Conservation (phyloP, 108 stramenopile genomes). For the Nitzschia putrida region DNA sequence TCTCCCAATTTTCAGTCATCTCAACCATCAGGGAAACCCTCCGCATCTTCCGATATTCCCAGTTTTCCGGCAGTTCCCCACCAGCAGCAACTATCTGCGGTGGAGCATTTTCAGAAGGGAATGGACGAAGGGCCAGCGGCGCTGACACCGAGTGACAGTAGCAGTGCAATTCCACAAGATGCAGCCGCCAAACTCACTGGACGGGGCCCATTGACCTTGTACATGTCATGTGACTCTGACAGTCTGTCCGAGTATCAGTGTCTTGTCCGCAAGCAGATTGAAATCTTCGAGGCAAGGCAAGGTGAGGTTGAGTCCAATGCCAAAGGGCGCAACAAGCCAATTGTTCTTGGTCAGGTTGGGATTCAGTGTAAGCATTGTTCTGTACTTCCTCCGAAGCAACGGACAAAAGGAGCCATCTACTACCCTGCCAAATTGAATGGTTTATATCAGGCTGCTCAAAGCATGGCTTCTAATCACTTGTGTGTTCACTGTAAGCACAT, state of each 20-base stretch:
- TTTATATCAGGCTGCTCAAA: constrained; percentile 48
- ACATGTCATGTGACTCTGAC: constrained; percentile 38
- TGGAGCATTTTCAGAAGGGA: no score
- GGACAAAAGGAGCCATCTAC: constrained; percentile 41
- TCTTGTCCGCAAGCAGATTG: constrained; percentile 52
- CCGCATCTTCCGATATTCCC: no score
- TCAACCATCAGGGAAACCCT: no score
- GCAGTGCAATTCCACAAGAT: no score
- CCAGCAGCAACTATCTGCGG: no score
- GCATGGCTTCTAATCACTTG: constrained; percentile 39
- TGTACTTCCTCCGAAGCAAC: constrained; percentile 20
- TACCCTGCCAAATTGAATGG: constrained; percentile 44
- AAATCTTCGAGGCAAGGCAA: constrained; percentile 42
- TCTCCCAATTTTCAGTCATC: no score
- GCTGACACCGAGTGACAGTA: no score
- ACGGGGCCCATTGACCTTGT: constrained; percentile 9
- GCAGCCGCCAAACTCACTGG: neutral
- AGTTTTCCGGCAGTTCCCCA: no score
- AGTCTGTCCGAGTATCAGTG: constrained; percentile 53
- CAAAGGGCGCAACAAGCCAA: constrained; percentile 47
- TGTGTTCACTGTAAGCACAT: constrained; percentile 31
- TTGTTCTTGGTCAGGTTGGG: constrained; percentile 53
- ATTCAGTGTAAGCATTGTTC: constrained; percentile 61
- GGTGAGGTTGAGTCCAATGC: constrained; percentile 44
- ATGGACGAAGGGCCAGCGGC: no score